Base-by-base conservation (phyloP, 805 yeast species). In the Kodamaea laetipori region DNA sequence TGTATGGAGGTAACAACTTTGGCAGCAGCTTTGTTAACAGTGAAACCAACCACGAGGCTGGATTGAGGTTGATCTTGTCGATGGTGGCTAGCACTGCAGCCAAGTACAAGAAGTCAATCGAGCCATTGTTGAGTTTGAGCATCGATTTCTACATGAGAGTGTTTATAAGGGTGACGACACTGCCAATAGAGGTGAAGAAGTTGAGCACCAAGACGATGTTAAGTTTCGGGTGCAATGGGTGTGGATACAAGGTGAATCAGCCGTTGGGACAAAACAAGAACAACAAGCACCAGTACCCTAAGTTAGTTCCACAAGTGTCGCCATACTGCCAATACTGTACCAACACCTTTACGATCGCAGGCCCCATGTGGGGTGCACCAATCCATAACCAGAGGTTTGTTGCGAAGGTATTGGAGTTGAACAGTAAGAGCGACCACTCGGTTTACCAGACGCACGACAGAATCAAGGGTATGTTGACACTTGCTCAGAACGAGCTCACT, bases 111-210 rank as follows among this genome's bases (percentile, higher is more conserved):
- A 84, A 86, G 57, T 65, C 84, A 7, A 85, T 94, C 44, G 96
- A 87, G 58, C 99, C 99, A 2, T 71, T 90, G 46, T 63, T 94
- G 52, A 81, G 87, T 44, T 72, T 94, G 43, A 85, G 95, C 23
- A 90, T 94, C 53, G 99, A 94, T 66, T 94, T 88, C 59, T 94
- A 94, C 63, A 89, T 92, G 46, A 76, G 99, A 49, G 75, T 90
- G 34, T 87, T 92, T 57, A 80, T 94, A 43, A 77, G 82, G 45
- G 92, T 94, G 25, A 76, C 74, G 50, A 81, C 86, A 1, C 78
- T 88, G 23, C 97, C 98, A 6, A 74, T 84, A 27, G 77, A 78
- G 50, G 98, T 92, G 24, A 94, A 94, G 63, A 77, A 82, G 50
- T 69, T 88, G 44, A 84, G 89, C 33, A 77, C 88, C 9, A 80